Conservation (phyloP, 2,329 filamentous ascomycete species). For the Fusarium pseudoanthophilum region DNA sequence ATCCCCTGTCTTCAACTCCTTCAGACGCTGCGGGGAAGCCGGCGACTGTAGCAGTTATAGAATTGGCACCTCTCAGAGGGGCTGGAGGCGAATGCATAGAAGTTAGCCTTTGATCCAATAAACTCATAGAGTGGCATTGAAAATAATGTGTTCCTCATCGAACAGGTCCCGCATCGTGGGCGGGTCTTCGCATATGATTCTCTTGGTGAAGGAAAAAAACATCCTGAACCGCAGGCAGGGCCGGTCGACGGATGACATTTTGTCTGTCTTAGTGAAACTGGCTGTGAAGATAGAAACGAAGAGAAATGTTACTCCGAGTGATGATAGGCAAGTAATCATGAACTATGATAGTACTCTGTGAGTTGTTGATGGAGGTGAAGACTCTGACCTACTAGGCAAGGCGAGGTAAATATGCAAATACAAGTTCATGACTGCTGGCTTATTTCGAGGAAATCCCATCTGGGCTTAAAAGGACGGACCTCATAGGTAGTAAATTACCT, state of each 20-base stretch:
- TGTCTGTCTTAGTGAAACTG: background rate
- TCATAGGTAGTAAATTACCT: background rate
- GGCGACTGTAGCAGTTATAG: background rate
- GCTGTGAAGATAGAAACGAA: background rate
- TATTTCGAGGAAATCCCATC: background rate
- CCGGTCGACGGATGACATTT: background rate
- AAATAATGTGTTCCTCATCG: background rate
- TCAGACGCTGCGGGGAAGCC: background rate
- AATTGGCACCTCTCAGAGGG: background rate
- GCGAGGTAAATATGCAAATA: background rate
- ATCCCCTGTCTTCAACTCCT: background rate
- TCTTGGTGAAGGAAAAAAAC: background rate
- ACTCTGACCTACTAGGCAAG: background rate
- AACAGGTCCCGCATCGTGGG: background rate
- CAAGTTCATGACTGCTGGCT: background rate
- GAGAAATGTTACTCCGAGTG: background rate
- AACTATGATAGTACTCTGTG: background rate
- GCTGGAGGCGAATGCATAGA: background rate
- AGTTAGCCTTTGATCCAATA: background rate
- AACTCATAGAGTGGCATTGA: background rate
- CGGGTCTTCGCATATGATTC: background rate
- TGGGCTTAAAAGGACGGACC: background rate
- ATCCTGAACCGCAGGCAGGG: background rate
- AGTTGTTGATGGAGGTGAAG: background rate
- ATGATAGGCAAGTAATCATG: background rate